Percentiles rank a stretch among this genome's conserved stretches.
Evolutionary conservation across 202 grass and related monocot species (phyloP).

Genomic region (Zizania palustris): DNA sequence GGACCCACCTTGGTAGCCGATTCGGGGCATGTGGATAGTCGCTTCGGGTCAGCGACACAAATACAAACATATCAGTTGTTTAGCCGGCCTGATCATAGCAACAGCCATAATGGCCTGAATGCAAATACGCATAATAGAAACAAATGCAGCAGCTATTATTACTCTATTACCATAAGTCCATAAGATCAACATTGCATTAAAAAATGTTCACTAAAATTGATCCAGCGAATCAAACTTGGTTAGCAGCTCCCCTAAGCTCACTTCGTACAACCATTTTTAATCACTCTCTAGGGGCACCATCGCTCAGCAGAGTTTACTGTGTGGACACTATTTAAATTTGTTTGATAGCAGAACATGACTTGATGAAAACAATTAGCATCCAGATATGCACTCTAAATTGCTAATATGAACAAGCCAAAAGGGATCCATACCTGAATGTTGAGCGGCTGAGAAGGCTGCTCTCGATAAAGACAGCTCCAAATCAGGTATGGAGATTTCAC

Average conservation of each 20-base stretch:
- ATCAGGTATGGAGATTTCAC: constrained; percentile 70
- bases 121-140: too few relatives aligned
- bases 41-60: constrained; percentile 46
- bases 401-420: constrained; percentile 2
- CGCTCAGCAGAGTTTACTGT: too few relatives aligned
- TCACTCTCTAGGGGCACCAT: neutral
- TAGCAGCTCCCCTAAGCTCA: neutral
- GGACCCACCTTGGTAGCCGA: constrained; percentile 77
- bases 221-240: neutral
- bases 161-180: neutral
- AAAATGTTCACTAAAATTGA: neutral
- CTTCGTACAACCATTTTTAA: neutral
- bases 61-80: constrained; percentile 18
- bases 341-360: neutral
- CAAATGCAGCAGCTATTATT: constrained; percentile 13
- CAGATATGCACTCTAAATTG: constrained; percentile 13
- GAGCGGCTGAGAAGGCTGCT: constrained; percentile 70
- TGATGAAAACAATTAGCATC: constrained; percentile 10
- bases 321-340: neutral
- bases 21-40: constrained; percentile 86
- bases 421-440: constrained; percentile 61
- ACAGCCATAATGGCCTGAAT: too few relatives aligned
- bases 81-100: neutral
- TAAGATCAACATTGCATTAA: neutral
- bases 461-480: constrained; percentile 83